Conservation (phyloP, 306 rosid genomes). For the Prunus mira region DNA sequence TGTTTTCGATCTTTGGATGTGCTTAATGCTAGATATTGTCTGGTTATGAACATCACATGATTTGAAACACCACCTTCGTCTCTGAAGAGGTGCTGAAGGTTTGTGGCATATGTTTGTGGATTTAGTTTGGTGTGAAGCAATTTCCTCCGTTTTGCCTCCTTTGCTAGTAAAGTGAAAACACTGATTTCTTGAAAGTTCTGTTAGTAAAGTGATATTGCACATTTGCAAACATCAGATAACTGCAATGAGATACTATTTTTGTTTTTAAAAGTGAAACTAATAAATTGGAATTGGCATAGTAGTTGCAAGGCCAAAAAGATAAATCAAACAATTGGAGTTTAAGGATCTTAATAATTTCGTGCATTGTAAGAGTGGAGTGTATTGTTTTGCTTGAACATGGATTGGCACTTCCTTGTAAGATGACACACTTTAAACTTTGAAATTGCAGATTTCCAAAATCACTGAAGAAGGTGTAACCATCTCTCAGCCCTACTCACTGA, state of each 20-base stretch:
- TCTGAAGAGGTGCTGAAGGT: neutral
- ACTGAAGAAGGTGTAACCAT: constrained; percentile 70
- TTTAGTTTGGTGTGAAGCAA: neutral
- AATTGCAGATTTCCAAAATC: constrained; percentile 71
- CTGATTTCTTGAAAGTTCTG: neutral
- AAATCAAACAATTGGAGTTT: neutral
- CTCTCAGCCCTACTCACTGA: constrained; percentile 70
- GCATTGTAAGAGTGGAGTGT: neutral
- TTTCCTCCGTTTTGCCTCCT: neutral
- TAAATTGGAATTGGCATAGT: neutral
- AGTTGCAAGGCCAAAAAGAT: neutral
- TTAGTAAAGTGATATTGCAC: neutral
- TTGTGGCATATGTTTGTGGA: neutral
- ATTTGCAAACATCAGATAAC: neutral
- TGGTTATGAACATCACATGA: neutral
- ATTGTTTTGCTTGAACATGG: neutral
- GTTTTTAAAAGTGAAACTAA: neutral
- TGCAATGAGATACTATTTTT: neutral
- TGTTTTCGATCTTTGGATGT: neutral
- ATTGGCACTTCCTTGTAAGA: neutral
- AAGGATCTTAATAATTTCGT: neutral
- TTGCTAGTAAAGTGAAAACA: neutral
- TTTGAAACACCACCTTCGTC: neutral
- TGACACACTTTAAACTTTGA: constrained; percentile 19
- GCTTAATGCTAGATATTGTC: no score